Evolutionary conservation across 2,329 filamentous ascomycete species (phyloP).

Genomic region (Hypoxylon sp.): DNA sequence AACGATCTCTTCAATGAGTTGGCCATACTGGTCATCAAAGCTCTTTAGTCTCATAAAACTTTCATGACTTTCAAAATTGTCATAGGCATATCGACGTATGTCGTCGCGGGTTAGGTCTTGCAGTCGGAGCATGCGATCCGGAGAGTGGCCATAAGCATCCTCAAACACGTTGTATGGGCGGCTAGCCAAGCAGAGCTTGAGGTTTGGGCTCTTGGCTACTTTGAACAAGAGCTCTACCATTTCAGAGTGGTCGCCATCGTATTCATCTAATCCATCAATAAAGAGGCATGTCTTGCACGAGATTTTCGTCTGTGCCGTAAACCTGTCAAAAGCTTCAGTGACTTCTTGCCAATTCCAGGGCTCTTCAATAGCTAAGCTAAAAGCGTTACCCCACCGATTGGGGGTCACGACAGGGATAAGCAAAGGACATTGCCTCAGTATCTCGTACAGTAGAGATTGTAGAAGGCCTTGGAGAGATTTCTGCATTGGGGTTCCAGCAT

Average conservation of each 20-base stretch:
- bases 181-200: slow-evolving; percentile 20
- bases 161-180: slow-evolving; percentile 1
- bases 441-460: neutral
- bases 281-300: slow-evolving; percentile 11
- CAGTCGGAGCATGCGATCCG: neutral
- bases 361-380: neutral
- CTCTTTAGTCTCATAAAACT: neutral
- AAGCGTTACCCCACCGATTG: neutral
- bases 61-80: neutral
- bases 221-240: neutral
- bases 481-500: no score
- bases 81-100: slow-evolving; percentile 4
- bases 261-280: slow-evolving; percentile 22
- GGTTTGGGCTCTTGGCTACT: neutral
- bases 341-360: neutral
- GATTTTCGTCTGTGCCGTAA: neutral
- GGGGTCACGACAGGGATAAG: neutral
- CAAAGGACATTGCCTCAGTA: neutral
- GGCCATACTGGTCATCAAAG: neutral
- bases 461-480: neutral
- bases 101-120: slow-evolving; percentile 12
- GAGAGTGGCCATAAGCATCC: neutral
- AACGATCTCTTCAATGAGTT: slow-evolving; percentile 17
- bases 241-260: slow-evolving; percentile 2
- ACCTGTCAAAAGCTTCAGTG: neutral